Evolutionary conservation across 176 grass and related monocot genomes (phyloP).

Genomic region (Paspalum notatum): DNA sequence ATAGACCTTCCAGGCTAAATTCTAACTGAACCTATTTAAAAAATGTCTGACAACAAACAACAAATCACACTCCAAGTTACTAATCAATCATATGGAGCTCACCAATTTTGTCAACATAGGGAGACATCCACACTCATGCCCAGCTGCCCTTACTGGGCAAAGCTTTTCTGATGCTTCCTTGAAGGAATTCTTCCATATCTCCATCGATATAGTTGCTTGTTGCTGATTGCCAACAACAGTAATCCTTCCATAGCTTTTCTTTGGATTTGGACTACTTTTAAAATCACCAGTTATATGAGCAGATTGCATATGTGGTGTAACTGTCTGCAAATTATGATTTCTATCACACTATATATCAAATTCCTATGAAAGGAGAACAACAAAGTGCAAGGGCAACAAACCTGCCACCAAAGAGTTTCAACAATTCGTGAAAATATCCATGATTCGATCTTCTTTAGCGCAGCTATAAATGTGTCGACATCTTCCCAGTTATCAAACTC

Average conservation of each 20-base stretch:
- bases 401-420: slow-evolving; percentile 99
- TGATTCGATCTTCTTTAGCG: slow-evolving; percentile 86
- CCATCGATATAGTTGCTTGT: slow-evolving; percentile 72
- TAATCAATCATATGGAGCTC: slow-evolving; percentile 39
- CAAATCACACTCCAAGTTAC: not conserved
- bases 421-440: slow-evolving; percentile 93
- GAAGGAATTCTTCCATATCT: slow-evolving; percentile 96
- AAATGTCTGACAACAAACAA: not conserved
- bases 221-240: slow-evolving; percentile 57
- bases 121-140: slow-evolving; percentile 95
- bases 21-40: not conserved
- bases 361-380: not conserved
- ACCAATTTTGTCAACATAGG: slow-evolving; percentile 79
- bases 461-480: slow-evolving; percentile 75
- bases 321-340: slow-evolving; percentile 60
- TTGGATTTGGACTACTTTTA: slow-evolving; percentile 47
- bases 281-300: slow-evolving; percentile 45
- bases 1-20: not conserved
- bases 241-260: slow-evolving; percentile 71
- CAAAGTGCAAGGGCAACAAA: slow-evolving; percentile 33
- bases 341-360: not conserved
- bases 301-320: slow-evolving; percentile 91
- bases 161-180: slow-evolving; percentile 85
- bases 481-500: slow-evolving; percentile 92
- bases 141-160: slow-evolving; percentile 77